Percentiles rank a stretch among this genome's conserved stretches.
Conservation (phyloP, 495 filamentous ascomycete species). For the Hypoxylon cercidicola region DNA sequence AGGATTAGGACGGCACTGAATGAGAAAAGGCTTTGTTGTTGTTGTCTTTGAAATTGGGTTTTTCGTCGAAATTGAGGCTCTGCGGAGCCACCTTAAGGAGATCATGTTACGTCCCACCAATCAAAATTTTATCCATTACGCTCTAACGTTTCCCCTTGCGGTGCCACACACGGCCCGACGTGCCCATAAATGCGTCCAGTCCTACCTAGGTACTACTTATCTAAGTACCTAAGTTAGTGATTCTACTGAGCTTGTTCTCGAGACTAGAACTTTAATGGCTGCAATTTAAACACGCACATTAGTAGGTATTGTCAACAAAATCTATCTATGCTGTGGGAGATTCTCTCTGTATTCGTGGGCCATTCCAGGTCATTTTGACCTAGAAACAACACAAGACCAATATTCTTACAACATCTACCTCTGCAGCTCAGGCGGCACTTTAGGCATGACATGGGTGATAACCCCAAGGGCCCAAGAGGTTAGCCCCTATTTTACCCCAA, state of each 20-base stretch:
- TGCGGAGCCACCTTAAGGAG: background rate
- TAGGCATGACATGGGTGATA: background rate
- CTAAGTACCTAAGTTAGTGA: too few relatives aligned
- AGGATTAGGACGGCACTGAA: background rate
- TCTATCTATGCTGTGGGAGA: too few relatives aligned
- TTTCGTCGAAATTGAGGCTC: background rate
- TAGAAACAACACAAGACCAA: too few relatives aligned
- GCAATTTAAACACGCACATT: too few relatives aligned
- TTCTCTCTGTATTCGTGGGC: too few relatives aligned
- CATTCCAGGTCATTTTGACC: too few relatives aligned
- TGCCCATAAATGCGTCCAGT: too few relatives aligned
- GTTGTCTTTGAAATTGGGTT: background rate
- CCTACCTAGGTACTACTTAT: too few relatives aligned
- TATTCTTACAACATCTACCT: too few relatives aligned
- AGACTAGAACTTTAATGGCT: too few relatives aligned
- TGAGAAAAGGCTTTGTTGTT: background rate
- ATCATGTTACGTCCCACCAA: slow-evolving; percentile 4
- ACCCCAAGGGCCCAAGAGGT: slow-evolving; percentile 1
- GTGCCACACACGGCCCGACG: background rate
- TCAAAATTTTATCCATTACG: background rate
- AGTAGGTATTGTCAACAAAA: too few relatives aligned
- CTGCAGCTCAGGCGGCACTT: background rate
- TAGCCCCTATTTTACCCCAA: slow-evolving; percentile 31
- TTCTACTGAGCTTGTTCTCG: too few relatives aligned
- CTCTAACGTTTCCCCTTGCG: background rate